Percentiles rank a stretch among this genome's conserved stretches.
Conservation (phyloP, 345 rosid species). For the Turnera subulata region DNA sequence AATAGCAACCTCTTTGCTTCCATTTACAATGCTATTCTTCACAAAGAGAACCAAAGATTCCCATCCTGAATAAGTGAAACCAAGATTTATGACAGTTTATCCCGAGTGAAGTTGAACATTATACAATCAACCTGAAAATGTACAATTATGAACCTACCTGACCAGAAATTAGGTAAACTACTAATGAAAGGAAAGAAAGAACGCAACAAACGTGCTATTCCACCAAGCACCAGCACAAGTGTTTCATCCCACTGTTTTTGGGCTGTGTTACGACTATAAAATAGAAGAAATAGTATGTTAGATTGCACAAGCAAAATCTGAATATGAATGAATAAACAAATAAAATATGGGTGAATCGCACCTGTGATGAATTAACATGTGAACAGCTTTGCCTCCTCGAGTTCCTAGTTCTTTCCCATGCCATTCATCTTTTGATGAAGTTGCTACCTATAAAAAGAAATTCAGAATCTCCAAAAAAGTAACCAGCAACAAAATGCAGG, state of each 20-base stretch:
- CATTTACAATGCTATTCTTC: conserved; percentile 71
- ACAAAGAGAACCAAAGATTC: conserved; percentile 74
- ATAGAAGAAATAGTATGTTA: conserved; percentile 1
- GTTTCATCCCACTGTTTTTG: conserved; percentile 99
- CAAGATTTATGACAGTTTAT: background rate
- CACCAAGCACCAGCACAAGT: conserved; percentile 87
- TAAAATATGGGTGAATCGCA: conserved; percentile 8
- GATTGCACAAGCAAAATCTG: too few species aligned
- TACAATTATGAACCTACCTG: conserved; percentile 44
- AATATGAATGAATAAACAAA: too few species aligned
- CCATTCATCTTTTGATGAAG: conserved; percentile 98
- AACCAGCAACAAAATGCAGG: background rate
- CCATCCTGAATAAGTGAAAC: conserved; percentile 63
- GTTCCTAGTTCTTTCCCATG: conserved; percentile 96
- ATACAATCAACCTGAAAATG: conserved; percentile 1
- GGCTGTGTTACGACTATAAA: conserved; percentile 88
- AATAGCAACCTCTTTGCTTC: conserved; percentile 91
- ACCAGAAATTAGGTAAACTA: conserved; percentile 75
- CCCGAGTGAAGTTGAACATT: background rate
- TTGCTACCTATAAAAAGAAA: conserved; percentile 82
- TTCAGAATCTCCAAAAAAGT: too few species aligned
- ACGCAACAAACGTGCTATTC: conserved; percentile 87
- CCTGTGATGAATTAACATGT: conserved; percentile 99
- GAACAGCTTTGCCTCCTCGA: conserved; percentile 93
- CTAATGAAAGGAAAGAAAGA: conserved; percentile 87